phyloP scores from a whole-genome alignment of 805 yeast species.

The Tetrapisispora iriomotensis region DNA sequence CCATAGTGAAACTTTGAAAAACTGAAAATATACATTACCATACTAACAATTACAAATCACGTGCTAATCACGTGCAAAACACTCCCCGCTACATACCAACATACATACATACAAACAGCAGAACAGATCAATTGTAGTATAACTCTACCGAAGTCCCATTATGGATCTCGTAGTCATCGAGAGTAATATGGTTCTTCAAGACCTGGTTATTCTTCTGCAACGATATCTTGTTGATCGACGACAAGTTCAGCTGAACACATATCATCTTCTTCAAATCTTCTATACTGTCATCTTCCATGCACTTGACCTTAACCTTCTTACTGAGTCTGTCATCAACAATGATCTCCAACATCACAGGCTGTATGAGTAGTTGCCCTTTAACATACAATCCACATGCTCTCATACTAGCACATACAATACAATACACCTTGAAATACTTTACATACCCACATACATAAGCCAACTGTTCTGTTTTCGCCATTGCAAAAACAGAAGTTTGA shows the following conservation, averaged over 20 bases:
- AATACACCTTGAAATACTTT: too few species aligned
- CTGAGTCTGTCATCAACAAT: constrained; percentile 73
- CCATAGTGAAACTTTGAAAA: too few species aligned
- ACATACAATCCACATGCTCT: too few species aligned
- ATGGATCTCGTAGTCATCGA: constrained; percentile 92
- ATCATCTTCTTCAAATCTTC: constrained; percentile 85
- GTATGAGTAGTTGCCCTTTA: too few species aligned
- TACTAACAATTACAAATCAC: too few species aligned
- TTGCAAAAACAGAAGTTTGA: too few species aligned
- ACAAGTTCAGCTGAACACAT: constrained; percentile 73
- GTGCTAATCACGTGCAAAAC: too few species aligned
- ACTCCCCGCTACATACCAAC: too few species aligned
- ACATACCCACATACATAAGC: too few species aligned
- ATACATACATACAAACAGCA: background rate
- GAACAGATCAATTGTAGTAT: constrained; percentile 37
- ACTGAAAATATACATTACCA: too few species aligned
- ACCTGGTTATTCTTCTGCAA: constrained; percentile 80
- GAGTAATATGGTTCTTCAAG: constrained; percentile 78
- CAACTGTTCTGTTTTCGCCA: too few species aligned
- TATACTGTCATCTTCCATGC: constrained; percentile 72
- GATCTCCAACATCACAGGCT: constrained; percentile 56
- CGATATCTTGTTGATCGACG: constrained; percentile 46
- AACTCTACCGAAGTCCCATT: constrained; percentile 81
- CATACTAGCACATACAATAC: too few species aligned
- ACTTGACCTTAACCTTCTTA: constrained; percentile 78